Percentiles rank a stretch among this genome's conserved stretches.
Evolutionary conservation across 2,329 filamentous ascomycete genomes (phyloP).

Genomic region (Clonostachys rosea): DNA sequence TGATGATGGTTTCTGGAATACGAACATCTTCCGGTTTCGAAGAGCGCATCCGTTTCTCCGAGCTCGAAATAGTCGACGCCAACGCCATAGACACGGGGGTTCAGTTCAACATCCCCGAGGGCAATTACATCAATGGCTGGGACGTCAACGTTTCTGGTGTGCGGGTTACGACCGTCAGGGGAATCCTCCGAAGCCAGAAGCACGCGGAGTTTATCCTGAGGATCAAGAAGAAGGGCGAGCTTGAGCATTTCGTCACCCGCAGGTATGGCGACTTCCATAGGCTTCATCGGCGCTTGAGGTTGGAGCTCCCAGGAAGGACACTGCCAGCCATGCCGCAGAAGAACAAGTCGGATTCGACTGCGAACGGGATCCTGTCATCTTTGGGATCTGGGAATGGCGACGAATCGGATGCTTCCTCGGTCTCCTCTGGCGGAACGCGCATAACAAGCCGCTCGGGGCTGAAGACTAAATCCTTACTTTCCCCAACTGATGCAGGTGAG

Average conservation of each 20-base stretch:
- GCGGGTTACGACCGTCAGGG: slow-evolving; percentile 72
- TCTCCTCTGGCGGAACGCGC: slow-evolving; percentile 75
- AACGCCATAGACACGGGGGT: slow-evolving; percentile 89
- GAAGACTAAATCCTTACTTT: slow-evolving; percentile 6
- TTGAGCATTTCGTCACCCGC: slow-evolving; percentile 75
- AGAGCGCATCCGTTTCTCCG: slow-evolving; percentile 92
- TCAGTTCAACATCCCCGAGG: slow-evolving; percentile 81
- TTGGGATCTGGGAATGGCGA: slow-evolving; percentile 49
- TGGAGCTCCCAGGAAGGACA: slow-evolving; percentile 86
- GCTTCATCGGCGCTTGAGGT: slow-evolving; percentile 73
- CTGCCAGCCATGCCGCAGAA: slow-evolving; percentile 84
- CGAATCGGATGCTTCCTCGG: slow-evolving; percentile 73
- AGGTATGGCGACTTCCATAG: slow-evolving; percentile 84
- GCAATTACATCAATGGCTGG: slow-evolving; percentile 92
- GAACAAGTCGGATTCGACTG: slow-evolving; percentile 75
- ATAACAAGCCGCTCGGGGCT: slow-evolving; percentile 29
- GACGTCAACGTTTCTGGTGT: slow-evolving; percentile 94
- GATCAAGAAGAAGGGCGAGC: slow-evolving; percentile 71
- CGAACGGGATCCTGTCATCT: slow-evolving; percentile 49
- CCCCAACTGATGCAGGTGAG: slow-evolving; percentile 7
- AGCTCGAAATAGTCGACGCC: slow-evolving; percentile 93
- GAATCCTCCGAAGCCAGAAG: slow-evolving; percentile 83
- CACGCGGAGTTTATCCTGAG: slow-evolving; percentile 92
- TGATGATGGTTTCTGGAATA: slow-evolving; percentile 99
- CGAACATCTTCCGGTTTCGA: slow-evolving; percentile 96